Evolutionary conservation across 805 yeast genomes (phyloP).

Genomic region (Nakazawaea siamensis): DNA sequence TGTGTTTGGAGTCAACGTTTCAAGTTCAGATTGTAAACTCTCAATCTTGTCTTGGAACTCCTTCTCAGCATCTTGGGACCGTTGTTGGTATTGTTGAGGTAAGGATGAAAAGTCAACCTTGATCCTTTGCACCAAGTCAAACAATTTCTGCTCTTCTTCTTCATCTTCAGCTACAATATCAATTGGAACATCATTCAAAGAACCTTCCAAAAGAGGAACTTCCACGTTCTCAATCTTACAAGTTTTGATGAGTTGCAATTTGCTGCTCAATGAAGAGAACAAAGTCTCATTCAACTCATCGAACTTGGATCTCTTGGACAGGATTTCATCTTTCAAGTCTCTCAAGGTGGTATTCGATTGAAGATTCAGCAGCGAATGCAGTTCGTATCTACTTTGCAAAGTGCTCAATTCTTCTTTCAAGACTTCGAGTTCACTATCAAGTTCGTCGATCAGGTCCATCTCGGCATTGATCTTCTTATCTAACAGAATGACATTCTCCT

Average conservation of each 20-base stretch:
- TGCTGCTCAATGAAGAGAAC: constrained; percentile 46
- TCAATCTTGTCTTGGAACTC: constrained; percentile 31
- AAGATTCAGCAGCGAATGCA: not conserved
- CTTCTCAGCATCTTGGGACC: constrained; percentile 17
- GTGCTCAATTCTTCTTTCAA: constrained; percentile 25
- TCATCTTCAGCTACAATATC: constrained; percentile 36
- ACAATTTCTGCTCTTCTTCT: constrained; percentile 19
- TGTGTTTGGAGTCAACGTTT: constrained; percentile 64
- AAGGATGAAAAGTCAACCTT: constrained; percentile 47
- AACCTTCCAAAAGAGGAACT: constrained; percentile 56
- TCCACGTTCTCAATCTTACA: constrained; percentile 68
- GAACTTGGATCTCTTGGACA: constrained; percentile 23
- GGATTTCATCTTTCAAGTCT: constrained; percentile 24
- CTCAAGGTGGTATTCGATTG: constrained; percentile 12
- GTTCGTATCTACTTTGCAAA: constrained; percentile 17
- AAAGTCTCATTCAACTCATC: constrained; percentile 41
- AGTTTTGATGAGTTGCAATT: constrained; percentile 51
- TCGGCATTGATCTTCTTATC: constrained; percentile 24
- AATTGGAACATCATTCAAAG: constrained; percentile 52
- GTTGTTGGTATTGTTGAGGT: constrained; percentile 29
- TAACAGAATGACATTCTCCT: constrained; percentile 23
- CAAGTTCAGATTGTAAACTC: constrained; percentile 27
- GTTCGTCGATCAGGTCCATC: constrained; percentile 24
- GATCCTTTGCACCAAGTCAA: constrained; percentile 33
- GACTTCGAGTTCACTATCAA: constrained; percentile 33